Evolutionary conservation across 108 stramenopile genomes (phyloP).

Genomic region (Thalassiosira profunda): DNA sequence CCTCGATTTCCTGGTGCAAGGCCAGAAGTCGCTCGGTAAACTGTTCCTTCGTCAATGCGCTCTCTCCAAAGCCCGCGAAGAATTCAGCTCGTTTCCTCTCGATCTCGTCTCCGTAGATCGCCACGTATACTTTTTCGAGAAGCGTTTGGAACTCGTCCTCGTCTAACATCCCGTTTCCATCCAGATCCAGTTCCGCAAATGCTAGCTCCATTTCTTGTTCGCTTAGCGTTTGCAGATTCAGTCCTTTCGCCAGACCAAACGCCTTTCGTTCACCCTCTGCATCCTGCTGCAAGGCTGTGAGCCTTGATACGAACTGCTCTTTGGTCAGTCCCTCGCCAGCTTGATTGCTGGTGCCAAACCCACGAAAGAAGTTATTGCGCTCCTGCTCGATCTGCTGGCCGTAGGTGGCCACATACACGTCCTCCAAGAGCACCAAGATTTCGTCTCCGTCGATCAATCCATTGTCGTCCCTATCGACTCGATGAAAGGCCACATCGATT

Average conservation of each 20-base stretch:
- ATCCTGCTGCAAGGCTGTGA: constrained; percentile 31
- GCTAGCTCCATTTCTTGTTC: constrained; percentile 23
- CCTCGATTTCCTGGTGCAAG: constrained; percentile 38
- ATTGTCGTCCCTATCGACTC: constrained; percentile 38
- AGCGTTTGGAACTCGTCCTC: constrained; percentile 38
- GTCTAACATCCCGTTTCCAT: constrained; percentile 33
- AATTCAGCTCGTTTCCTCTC: constrained; percentile 38
- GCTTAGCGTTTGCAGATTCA: constrained; percentile 10
- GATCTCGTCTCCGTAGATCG: constrained; percentile 40
- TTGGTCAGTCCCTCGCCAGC: constrained; percentile 26
- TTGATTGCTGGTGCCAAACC: constrained; percentile 16
- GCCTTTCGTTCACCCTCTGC: constrained; percentile 39
- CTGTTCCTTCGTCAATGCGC: constrained; percentile 40
- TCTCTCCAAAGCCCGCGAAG: constrained; percentile 24
- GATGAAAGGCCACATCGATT: constrained; percentile 34
- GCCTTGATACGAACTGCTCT: constrained; percentile 31
- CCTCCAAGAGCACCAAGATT: constrained; percentile 23
- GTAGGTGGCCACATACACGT: constrained; percentile 36
- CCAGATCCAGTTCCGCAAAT: constrained; percentile 34
- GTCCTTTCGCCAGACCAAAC: constrained; percentile 43
- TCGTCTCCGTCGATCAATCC: constrained; percentile 37
- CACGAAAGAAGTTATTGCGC: constrained; percentile 40
- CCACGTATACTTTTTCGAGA: constrained; percentile 30
- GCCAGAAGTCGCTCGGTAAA: constrained; percentile 43
- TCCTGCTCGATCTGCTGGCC: constrained; percentile 42